phyloP scores from a whole-genome alignment of 257 asterid genomes.

The Dorcoceras hygrometricum region DNA sequence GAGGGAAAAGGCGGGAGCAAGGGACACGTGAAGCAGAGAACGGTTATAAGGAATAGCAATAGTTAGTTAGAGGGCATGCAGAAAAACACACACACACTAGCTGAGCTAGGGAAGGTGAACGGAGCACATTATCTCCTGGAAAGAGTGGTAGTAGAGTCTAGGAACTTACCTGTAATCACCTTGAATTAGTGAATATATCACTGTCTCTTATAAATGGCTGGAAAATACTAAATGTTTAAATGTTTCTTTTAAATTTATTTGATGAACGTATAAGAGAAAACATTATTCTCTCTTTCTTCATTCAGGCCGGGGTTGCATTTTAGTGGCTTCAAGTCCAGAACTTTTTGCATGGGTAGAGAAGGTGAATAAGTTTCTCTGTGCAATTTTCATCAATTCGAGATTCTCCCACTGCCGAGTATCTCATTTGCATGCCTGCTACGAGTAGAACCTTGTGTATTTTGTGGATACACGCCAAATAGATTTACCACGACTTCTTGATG shows the following conservation, averaged over 20 bases:
- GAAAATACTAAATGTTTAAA: not conserved
- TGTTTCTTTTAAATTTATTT: constrained; percentile 9
- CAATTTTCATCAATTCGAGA: constrained; percentile 4
- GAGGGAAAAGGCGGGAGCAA: no score
- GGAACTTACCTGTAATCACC: no score
- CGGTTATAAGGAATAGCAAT: no score
- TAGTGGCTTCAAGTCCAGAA: constrained; percentile 95
- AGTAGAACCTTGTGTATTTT: constrained; percentile 18
- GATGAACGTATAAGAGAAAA: constrained; percentile 10
- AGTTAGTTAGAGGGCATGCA: no score
- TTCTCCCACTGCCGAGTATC: constrained; percentile 1
- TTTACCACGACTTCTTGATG: constrained; percentile 22
- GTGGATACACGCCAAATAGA: constrained; percentile 18
- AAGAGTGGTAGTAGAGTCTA: no score
- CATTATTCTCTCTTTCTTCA: constrained; percentile 17
- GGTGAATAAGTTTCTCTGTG: constrained; percentile 37
- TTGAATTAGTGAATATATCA: no score
- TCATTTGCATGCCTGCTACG: constrained; percentile 7
- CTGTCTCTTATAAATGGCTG: constrained; percentile 21
- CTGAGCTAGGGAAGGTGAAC: no score
- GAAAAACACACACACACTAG: no score
- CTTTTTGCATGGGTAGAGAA: constrained; percentile 65
- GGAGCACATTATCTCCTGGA: no score
- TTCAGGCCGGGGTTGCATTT: constrained; percentile 80
- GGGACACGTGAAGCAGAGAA: no score